Percentiles rank a stretch among this genome's conserved stretches.
Conservation (phyloP, 768 basidiomycete species). For the Pulveroboletus sp. region DNA sequence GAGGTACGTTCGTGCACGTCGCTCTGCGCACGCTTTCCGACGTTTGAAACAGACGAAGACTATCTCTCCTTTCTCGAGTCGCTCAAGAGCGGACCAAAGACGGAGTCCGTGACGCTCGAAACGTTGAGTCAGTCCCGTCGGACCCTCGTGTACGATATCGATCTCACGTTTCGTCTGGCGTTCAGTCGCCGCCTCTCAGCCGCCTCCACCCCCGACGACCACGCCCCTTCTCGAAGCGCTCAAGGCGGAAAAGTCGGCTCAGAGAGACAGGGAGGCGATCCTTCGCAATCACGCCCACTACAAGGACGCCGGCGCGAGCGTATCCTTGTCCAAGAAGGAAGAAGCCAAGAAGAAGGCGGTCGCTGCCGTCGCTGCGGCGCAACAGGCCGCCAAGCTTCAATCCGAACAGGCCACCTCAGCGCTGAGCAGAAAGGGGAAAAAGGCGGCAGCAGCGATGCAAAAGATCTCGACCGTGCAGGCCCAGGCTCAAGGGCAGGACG, state of each 20-base stretch:
- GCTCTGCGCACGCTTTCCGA: neutral
- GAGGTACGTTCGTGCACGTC: conserved; percentile 26
- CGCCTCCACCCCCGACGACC: conserved; percentile 62
- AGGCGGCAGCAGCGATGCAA: conserved; percentile 23
- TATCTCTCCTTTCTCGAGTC: conserved; percentile 78
- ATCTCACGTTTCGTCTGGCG: neutral
- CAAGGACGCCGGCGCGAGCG: conserved; percentile 43
- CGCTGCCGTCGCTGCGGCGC: neutral
- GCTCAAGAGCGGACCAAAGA: conserved; percentile 48
- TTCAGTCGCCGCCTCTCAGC: conserved; percentile 62
- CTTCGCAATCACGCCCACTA: conserved; percentile 71
- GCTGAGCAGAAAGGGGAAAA: conserved; percentile 36
- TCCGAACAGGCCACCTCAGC: conserved; percentile 9
- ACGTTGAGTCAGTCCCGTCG: conserved; percentile 30
- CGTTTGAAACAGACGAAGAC: conserved; percentile 63
- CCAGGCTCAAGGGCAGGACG: too few relatives aligned
- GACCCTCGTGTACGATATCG: neutral
- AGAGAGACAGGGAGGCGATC: conserved; percentile 70
- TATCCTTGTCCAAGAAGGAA: conserved; percentile 34
- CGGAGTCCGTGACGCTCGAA: conserved; percentile 65
- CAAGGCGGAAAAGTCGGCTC: conserved; percentile 65
- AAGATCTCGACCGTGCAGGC: conserved; percentile 19
- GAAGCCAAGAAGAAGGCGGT: conserved; percentile 36
- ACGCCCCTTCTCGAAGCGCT: conserved; percentile 93
- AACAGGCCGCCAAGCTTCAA: too few relatives aligned